Base-by-base conservation (phyloP, 169 alveolate species). In the Plasmodium cynomolgi region DNA sequence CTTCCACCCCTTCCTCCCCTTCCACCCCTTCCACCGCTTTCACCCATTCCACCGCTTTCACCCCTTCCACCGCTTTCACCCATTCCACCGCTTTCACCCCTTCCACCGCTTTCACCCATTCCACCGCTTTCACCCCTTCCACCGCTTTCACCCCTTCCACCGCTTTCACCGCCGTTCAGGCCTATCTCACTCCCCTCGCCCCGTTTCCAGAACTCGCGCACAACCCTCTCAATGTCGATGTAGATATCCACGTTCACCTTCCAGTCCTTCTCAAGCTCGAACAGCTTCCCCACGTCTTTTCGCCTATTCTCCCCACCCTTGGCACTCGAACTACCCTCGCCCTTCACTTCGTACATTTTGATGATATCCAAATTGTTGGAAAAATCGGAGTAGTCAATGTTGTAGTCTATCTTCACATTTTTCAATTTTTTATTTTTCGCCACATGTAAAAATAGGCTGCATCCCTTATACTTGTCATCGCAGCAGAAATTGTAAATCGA, bases 391-490 rank as follows among this genome's bases (percentile, higher is more conserved):
- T 86, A 86, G 31, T 50, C 71, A 54, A 86, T 86, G 68, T 86
- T 86, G 72, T 86, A 86, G 81, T 86, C 83, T 20, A 86, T 74
- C 29, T 77, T 86, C 20, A 37, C 39, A 71, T 86, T 86, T 77
- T 77, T 86, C 41, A 75, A 11, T 77, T 86, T 86, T 86, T 86
- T 86, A 54, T 75, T 86, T 56, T 77, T 74, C 2, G 93, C 79
- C 39, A 86, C 81, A 39, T 86, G 93, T 26, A 86, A 33, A 86
- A 29, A 86, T 77, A 86, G 68, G 44, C 44, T 86, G 31, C 93
- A 86, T 2, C 93, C 93, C 47, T 86, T 86, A 39, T 86, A 86
- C 23, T 86, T 86, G 6, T 86, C 93, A 56, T 86, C 93, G 68
- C 93, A 75, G 41, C 93, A 86, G 81, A 86, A 86, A 37, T 77